Percentiles rank a stretch among this genome's conserved stretches.
Conservation (phyloP, 306 rosid genomes). For the apple (Malus domestica) region DNA sequence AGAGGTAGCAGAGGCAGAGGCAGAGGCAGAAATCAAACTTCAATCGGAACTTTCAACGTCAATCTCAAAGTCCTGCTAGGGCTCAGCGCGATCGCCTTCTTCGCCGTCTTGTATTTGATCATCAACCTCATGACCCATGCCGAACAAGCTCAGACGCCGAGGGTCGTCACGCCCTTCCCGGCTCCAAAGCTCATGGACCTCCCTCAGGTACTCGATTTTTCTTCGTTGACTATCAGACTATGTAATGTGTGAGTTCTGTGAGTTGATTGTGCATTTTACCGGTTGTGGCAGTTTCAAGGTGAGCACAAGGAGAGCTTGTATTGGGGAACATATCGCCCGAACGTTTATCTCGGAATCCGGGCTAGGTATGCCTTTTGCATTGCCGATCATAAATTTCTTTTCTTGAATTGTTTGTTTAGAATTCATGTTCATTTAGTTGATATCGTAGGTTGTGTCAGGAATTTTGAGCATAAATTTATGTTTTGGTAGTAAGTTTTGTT, state of each 20-base stretch:
- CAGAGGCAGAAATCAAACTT: conserved; percentile 30
- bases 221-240: background rate
- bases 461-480: background rate
- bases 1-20: conserved; percentile 18
- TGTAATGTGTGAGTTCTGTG: background rate
- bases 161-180: conserved; percentile 72
- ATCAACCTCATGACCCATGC: conserved; percentile 24
- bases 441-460: background rate
- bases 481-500: background rate
- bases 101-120: conserved; percentile 44
- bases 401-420: background rate
- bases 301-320: conserved; percentile 89
- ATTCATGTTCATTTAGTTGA: background rate
- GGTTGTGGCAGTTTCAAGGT: conserved; percentile 72
- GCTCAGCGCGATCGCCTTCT: conserved; percentile 42
- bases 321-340: conserved; percentile 99
- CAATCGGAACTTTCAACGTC: conserved; percentile 41
- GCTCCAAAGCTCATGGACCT: conserved; percentile 83
- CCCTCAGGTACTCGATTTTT: conserved; percentile 52
- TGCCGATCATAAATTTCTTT: background rate
- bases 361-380: conserved; percentile 53
- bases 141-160: conserved; percentile 30
- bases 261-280: background rate
- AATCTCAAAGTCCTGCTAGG: conserved; percentile 47
- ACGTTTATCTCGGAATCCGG: conserved; percentile 79